Percentiles rank a stretch among this genome's conserved stretches.
Conservation (phyloP, 169 alveolate species). For the Cryptosporidium canis region DNA sequence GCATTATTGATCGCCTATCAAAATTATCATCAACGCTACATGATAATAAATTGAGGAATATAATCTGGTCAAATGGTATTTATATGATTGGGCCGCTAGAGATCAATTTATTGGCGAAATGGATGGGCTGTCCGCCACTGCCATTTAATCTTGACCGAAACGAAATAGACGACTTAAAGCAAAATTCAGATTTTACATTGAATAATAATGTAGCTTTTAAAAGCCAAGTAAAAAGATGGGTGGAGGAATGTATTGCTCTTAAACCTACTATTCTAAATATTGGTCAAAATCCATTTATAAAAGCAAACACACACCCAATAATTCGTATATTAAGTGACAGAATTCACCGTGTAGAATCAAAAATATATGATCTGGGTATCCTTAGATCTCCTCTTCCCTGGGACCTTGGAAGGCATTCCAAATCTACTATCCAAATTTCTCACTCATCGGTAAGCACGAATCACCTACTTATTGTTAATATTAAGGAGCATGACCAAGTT, state of each 20-base stretch:
- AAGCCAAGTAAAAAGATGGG: conserved; percentile 64
- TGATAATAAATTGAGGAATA: not conserved
- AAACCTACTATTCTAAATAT: conserved; percentile 60
- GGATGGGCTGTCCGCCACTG: conserved; percentile 67
- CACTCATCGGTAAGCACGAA: conserved; percentile 90
- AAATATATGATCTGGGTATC: conserved; percentile 44
- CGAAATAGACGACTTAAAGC: not conserved
- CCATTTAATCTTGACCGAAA: conserved; percentile 25
- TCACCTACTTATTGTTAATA: conserved; percentile 83
- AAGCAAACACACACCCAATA: conserved; percentile 39
- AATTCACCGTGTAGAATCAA: conserved; percentile 65
- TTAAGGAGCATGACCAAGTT: conserved; percentile 42
- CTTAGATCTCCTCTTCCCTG: conserved; percentile 83
- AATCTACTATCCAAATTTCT: conserved; percentile 86
- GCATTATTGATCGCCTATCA: conserved; percentile 54
- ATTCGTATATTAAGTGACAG: conserved; percentile 58
- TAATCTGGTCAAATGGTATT: conserved; percentile 65
- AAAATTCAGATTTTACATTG: not conserved
- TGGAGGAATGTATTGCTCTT: conserved; percentile 35
- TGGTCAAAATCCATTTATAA: conserved; percentile 48
- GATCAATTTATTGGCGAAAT: conserved; percentile 23
- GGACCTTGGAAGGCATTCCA: conserved; percentile 91
- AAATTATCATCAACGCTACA: not conserved
- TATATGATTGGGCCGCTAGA: conserved; percentile 73
- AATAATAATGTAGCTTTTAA: conserved; percentile 30